Evolutionary conservation across 768 basidiomycete genomes (phyloP), one percentile per base, ranked within the genome.

Genomic region (Rhodosporidiobolus sp.): DNA sequence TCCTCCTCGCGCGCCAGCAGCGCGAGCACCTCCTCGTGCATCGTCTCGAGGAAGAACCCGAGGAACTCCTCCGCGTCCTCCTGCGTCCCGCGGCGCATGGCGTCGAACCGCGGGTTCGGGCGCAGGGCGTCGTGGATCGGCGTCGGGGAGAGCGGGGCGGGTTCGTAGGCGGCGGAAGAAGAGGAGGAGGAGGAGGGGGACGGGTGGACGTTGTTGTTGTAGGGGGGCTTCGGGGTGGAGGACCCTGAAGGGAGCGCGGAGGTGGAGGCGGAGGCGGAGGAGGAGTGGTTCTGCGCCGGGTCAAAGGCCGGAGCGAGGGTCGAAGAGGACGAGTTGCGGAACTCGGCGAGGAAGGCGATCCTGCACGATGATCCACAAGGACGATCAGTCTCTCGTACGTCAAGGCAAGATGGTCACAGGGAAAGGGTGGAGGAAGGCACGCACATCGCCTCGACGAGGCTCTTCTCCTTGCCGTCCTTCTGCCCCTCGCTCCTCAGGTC

Each of bases 61-160:
- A 98, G 84, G 81, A 96, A 98, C 81, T 99, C 95, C 81, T 99
- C 94, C 17, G 94, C 95, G 69, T 99, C 95, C 80, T 99, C 95
- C 82, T 99, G 95, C 69, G 93, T 91, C 0, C 94, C 94, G 49
- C 91, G 88, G 87, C 92, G 75, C 94, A 97, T 97, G 57, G 86
- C 87, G 78, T 94, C 94, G 78, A 97, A 97, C 74, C 90, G 85
- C 82, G 92, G 92, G 84, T 93, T 93, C 82, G 89, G 88, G 82
- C 91, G 91, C 86, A 97, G 87, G 26, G 92, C 94, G 75, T 94
- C 91, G 81, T 96, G 97, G 35, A 97, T 86, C 76, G 88, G 87
- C 20, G 71, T 87, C 86, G 30, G 94, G 92, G 45, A 94, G 85
- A 53, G 58, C 19, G 53, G 63, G 16, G 61, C 59, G 38, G 35